Evolutionary conservation across 108 stramenopile genomes (phyloP).

Genomic region (Pseudonitzschia pungens): DNA sequence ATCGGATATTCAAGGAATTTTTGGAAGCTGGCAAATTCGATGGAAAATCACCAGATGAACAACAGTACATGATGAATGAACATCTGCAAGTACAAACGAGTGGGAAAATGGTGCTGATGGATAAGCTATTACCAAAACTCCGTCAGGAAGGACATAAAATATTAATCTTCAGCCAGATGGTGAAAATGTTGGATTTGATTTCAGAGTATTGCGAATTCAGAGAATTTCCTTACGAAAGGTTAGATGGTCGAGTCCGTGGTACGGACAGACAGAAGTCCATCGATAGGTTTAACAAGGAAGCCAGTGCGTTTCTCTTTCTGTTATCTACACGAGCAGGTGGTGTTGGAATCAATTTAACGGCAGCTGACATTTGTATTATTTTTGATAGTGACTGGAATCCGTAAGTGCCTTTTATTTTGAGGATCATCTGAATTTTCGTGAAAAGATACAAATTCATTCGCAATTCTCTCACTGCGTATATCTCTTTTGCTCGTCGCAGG

Average conservation of each 20-base stretch:
- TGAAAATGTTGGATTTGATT: slow-evolving; percentile 94
- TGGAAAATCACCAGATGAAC: slow-evolving; percentile 73
- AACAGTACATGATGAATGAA: slow-evolving; percentile 74
- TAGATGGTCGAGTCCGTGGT: slow-evolving; percentile 89
- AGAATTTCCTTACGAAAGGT: slow-evolving; percentile 85
- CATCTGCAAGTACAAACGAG: slow-evolving; percentile 84
- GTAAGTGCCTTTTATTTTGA: background rate
- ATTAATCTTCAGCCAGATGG: slow-evolving; percentile 95
- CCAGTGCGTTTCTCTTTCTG: slow-evolving; percentile 90
- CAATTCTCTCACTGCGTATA: no score
- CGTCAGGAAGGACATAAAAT: slow-evolving; percentile 96
- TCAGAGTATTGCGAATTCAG: slow-evolving; percentile 92
- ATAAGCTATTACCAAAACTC: slow-evolving; percentile 98
- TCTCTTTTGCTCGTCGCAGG: background rate
- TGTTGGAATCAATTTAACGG: slow-evolving; percentile 99
- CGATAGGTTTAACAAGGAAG: slow-evolving; percentile 92
- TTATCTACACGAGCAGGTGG: slow-evolving; percentile 84
- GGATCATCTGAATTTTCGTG: background rate
- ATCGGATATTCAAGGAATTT: slow-evolving; percentile 76
- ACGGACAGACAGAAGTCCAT: slow-evolving; percentile 97
- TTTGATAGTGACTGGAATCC: slow-evolving; percentile 98
- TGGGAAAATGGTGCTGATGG: slow-evolving; percentile 99
- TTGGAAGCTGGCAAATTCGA: slow-evolving; percentile 62
- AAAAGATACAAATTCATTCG: no score
- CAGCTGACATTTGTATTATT: slow-evolving; percentile 89